These are phyloP conservation scores for Lizonia empirigonia DNA, from an alignment of 2,329 filamentous ascomycete species.

Conservation along the genomic window DNA sequence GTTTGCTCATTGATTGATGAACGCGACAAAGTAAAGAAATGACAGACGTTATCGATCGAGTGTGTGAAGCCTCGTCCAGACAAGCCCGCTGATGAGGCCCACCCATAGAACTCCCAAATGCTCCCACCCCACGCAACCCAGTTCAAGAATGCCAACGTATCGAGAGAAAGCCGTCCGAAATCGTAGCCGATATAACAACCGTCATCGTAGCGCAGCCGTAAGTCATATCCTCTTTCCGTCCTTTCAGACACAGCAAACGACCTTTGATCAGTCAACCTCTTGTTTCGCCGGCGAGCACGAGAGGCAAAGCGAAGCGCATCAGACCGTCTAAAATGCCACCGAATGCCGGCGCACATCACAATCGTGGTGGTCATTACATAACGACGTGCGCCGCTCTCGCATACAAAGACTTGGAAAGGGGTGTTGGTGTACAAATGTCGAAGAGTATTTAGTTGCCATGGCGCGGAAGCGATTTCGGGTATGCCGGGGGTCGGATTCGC, in stretches of 20 bases:
- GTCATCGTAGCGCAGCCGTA: conserved; percentile 32
- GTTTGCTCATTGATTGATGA: conserved; percentile 27
- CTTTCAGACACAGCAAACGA: conserved; percentile 20
- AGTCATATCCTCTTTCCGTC: conserved; percentile 29
- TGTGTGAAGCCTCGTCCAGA: conserved; percentile 17
- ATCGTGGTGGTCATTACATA: conserved; percentile 19
- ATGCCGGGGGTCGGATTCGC: conserved; percentile 34
- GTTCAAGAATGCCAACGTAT: conserved; percentile 21
- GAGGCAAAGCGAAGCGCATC: conserved; percentile 23
- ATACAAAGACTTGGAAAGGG: conserved; percentile 26
- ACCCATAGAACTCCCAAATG: conserved; percentile 13
- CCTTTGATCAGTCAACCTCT: conserved; percentile 23
- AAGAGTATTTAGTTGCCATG: conserved; percentile 36
- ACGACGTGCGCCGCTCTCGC: conserved; percentile 28
- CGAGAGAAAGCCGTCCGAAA: conserved; percentile 20
- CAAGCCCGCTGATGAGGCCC: conserved; percentile 15
- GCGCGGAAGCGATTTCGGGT: conserved; percentile 43
- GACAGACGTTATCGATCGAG: conserved; percentile 33
- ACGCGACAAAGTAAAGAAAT: conserved; percentile 35
- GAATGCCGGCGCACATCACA: conserved; percentile 14
- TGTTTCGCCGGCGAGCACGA: conserved; percentile 35
- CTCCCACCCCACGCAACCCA: conserved; percentile 22
- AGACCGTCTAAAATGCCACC: conserved; percentile 16
- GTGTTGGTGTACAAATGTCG: conserved; percentile 39
- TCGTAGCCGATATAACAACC: conserved; percentile 28